Base-by-base conservation (phyloP, 2,329 filamentous ascomycete species). In the Trichoderma gracile region DNA sequence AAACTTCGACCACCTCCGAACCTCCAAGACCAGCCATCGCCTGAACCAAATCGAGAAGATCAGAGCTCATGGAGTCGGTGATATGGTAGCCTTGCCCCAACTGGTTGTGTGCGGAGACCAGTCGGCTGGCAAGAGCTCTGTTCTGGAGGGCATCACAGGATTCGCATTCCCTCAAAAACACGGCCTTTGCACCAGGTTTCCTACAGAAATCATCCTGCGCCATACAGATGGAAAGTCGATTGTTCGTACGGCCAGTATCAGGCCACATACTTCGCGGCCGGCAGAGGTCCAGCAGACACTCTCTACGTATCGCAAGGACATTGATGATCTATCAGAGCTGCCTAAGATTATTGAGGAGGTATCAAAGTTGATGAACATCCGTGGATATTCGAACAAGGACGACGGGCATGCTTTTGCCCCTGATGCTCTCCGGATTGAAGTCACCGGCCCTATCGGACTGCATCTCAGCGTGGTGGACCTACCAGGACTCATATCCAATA, bases 31-130 rank as follows among this genome's bases (percentile, higher is more conserved):
- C 0, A 52, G 23, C n/a, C 57, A 52, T 4, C 33, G 45, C 12
- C 30, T 60, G 10, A 60, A 60, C 15, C 46, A 50, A n/a, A 46
- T 60, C 23, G 57, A 60, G 3, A 60, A 60, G 21, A 52, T 60
- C 3, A 52, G 46, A 27, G 21, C 45, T 5, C 17, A 60, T 10
- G 57, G 57, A 3, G 46, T 60, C 3, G 57, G 46, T 4, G 57
- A 60, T 4, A n/a, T 60, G 57, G 19, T 60, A 5, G 33, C 57
- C 23, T 69, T 82, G 0, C 81, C 81, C 1, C 78, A 82, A 62
- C 68, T 84, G n/a, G 78, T 85, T 3, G 82, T 85, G n/a, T 83
- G 79, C 59, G 84, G 85, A 6, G 80, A 85, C 60, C 82, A 85
- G 67, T 82, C 80, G 0, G 78, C 79, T 2, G 84, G 84, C 1